These are phyloP conservation scores for Tricholoma sp. DNA, from an alignment of 768 basidiomycete genomes.

Conservation along the genomic window DNA sequence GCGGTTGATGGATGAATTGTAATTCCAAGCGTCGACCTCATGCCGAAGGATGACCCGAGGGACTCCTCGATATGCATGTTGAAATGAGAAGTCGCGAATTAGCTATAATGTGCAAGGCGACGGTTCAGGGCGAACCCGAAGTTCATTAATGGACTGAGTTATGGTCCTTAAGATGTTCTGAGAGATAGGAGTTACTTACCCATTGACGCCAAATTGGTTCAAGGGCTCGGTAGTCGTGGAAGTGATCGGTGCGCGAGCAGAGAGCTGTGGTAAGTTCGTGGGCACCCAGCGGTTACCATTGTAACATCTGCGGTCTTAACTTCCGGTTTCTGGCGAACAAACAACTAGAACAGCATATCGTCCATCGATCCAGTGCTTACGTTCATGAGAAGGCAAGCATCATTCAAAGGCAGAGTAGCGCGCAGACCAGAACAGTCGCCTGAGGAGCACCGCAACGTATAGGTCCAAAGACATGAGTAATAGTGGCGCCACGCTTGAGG, in stretches of 20 bases:
- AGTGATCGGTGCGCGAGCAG: not conserved
- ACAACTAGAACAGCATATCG: not conserved
- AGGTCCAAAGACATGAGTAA: not conserved
- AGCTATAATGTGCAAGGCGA: not conserved
- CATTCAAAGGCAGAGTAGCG: not conserved
- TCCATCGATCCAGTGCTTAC: not conserved
- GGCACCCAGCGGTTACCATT: not conserved
- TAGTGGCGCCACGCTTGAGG: not conserved
- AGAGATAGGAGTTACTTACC: not conserved
- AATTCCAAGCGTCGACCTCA: not conserved
- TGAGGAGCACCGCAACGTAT: not conserved
- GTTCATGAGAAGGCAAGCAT: not conserved
- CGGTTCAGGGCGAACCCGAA: not conserved
- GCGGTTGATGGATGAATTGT: not conserved
- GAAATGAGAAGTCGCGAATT: not conserved
- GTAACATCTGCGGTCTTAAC: not conserved
- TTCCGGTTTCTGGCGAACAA: not conserved
- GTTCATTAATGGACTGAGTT: not conserved
- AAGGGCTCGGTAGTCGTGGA: not conserved
- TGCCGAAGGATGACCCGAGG: constrained; percentile 2
- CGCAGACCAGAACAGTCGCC: not conserved
- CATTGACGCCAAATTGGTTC: not conserved
- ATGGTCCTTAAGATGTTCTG: not conserved
- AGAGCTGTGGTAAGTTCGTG: not conserved
- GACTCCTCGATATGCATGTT: not conserved